Base-by-base conservation (phyloP, 139 green algal genomes). In the Spirogloea muscicola region DNA sequence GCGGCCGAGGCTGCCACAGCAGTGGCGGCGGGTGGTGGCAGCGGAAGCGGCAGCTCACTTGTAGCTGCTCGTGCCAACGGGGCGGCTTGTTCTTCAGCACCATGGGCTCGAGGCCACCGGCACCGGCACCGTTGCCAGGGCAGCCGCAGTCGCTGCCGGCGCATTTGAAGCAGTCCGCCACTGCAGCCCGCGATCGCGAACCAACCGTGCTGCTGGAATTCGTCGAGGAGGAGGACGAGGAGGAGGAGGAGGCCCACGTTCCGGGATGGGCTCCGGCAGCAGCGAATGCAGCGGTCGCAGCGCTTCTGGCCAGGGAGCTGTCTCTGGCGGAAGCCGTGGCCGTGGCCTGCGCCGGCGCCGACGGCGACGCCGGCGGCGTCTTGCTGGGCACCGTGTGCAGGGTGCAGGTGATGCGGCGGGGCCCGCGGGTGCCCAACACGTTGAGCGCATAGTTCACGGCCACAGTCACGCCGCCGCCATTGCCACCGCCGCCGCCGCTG, bases 61-160 rank as follows among this genome's bases (percentile, higher is more conserved):
- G 67, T 38, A 98, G 79, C 72, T 87, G 86, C 0, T 94, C 88
- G 79, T 98, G 97, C 94, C 94, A 99, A 40, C 91, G 86, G 2
- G 94, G 94, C 36, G 86, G 75, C 84, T 97, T 97, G 88, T 97
- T 99, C 49, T 76, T 78, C 77, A 97, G 80, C 18, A 80, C 41
- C 33, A 80, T 42, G 27, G 72, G 72, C 42, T 87, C 59, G 18
- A 90, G 21, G 13, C 27, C 21, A 13, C 18, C 67, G 9, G 2
- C 58, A 21, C 25, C 9, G 10, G n/a, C 69, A 1, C 33, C 16
- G 52, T 55, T 59, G 21, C 40, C 18, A 13, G 16, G 51, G 9
- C 49, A 64, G 7, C 57, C 69, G 42, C 52, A 55, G 38, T 25
- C 60, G 10, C 37, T 39, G 16, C n/a, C 68, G 36, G 2, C 10